Evolutionary conservation across 2,329 filamentous ascomycete species (phyloP), one percentile per base, ranked within the genome.

Genomic region (Chlorencoelia australis): DNA sequence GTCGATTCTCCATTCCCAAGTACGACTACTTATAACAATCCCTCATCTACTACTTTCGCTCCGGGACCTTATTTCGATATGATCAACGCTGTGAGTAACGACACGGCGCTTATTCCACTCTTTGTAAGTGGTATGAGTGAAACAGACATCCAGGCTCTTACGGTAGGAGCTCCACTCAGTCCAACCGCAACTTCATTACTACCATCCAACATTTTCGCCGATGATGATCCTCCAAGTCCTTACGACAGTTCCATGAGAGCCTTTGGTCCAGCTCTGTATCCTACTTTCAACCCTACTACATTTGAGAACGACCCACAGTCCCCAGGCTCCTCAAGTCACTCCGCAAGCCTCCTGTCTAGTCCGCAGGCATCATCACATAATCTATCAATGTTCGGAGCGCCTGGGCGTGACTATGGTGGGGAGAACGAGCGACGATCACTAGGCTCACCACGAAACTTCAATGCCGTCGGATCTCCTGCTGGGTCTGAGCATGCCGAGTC

Each of bases 101-200:
- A 53, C 31, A 49, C 45, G n/a, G 45, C 48, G n/a, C 49, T 56
- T 51, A 43, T 48, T 2, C 51, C 49, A 11, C 31, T 52, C 14
- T 43, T 43, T 7, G 48, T 63, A 43, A 46, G 62, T 43, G 50
- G 56, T 7, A 65, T 77, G 37, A 74, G 73, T 5, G 79, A 82
- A 20, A 69, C 74, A 2, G 77, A 81, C 13, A 60, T 79, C 4
- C 73, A 73, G 40, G 67, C 67, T 13, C 56, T 81, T 22, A 75
- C 69, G 3, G 71, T 68, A 13, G 76, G 73, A 18, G 82, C 80
- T 2, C 81, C 81, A 1, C 72, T 89, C 55, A 88, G 82, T 49
- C 84, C 84, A 2, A 82, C 81, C 4, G 84, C 83, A 2, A 77
- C 81, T 18, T 71, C 79, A 11, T 65, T 89, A 3, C 62, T 93